Conservation (phyloP, 2,329 filamentous ascomycete species). For the Clonostachys chloroleuca region DNA sequence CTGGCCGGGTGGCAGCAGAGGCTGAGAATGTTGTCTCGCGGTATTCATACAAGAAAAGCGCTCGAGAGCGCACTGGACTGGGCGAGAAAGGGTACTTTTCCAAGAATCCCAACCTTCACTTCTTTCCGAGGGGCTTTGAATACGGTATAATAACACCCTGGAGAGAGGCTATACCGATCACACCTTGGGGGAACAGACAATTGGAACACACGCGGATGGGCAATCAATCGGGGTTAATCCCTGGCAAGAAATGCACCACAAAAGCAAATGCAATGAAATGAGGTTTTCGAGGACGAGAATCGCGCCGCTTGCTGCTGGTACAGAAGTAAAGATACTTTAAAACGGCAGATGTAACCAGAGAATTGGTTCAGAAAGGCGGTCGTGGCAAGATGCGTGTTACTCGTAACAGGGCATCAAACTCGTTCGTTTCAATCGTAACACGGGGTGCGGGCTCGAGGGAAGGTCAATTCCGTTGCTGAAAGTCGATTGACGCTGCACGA, state of each 20-base stretch:
- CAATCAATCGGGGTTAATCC: neutral
- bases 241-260: too few relatives aligned
- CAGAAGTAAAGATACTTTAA: constrained; percentile 52
- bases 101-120: too few relatives aligned
- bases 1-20: constrained; percentile 54
- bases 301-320: too few relatives aligned
- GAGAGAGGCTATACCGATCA: too few relatives aligned
- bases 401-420: constrained; percentile 20
- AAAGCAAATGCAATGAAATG: too few relatives aligned
- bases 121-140: too few relatives aligned
- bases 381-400: constrained; percentile 11
- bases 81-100: too few relatives aligned
- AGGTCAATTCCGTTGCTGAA: neutral
- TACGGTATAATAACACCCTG: too few relatives aligned
- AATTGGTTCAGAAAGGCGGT: constrained; percentile 1
- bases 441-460: neutral
- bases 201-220: too few relatives aligned
- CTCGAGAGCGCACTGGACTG: constrained; percentile 33
- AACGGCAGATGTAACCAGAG: constrained; percentile 10
- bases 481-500: too few relatives aligned
- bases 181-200: too few relatives aligned
- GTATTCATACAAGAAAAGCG: constrained; percentile 59
- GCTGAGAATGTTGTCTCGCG: constrained; percentile 65
- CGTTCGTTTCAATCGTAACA: constrained; percentile 15
- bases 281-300: too few relatives aligned